A percentile compares a stretch with the other conserved stretches of the same genome.
Conservation (phyloP, 345 rosid species). For the Ceriops tagal region DNA sequence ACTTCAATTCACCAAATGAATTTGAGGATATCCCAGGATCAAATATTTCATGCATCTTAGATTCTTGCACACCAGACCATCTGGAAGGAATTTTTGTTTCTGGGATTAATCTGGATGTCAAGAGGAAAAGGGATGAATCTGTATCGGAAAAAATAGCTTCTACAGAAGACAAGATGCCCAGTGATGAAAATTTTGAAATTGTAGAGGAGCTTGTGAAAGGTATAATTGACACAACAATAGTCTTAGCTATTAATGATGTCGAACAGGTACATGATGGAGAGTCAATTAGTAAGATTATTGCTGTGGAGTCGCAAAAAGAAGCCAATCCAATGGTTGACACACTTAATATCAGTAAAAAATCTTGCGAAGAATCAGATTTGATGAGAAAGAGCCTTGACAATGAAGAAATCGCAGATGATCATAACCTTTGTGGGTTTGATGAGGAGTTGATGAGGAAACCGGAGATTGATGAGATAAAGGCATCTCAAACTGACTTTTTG, state of each 20-base stretch:
- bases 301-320: conserved; percentile 16
- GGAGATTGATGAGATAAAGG: conserved; percentile 7
- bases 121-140: conserved; percentile 1
- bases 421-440: conserved; percentile 3
- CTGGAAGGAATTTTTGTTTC: conserved; percentile 14
- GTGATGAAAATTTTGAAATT: conserved; percentile 19
- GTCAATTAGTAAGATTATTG: conserved; percentile 9
- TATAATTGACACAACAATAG: neutral
- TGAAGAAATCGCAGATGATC: conserved; percentile 12
- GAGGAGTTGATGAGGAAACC: conserved; percentile 14
- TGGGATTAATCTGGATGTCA: conserved; percentile 2
- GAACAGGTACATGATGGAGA: conserved; percentile 18
- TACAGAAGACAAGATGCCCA: conserved; percentile 10
- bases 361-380: conserved; percentile 6
- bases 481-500: conserved; percentile 9
- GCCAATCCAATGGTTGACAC: conserved; percentile 7
- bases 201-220: conserved; percentile 11
- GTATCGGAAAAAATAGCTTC: conserved; percentile 2
- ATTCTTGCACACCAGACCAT: neutral
- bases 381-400: conserved; percentile 19
- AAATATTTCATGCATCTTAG: conserved; percentile 11
- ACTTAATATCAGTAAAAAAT: neutral
- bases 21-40: conserved; percentile 13
- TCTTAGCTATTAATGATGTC: neutral
- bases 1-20: conserved; percentile 1